Evolutionary conservation across 495 filamentous ascomycete genomes (phyloP).

Genomic region (Penicillium robsamsonii): DNA sequence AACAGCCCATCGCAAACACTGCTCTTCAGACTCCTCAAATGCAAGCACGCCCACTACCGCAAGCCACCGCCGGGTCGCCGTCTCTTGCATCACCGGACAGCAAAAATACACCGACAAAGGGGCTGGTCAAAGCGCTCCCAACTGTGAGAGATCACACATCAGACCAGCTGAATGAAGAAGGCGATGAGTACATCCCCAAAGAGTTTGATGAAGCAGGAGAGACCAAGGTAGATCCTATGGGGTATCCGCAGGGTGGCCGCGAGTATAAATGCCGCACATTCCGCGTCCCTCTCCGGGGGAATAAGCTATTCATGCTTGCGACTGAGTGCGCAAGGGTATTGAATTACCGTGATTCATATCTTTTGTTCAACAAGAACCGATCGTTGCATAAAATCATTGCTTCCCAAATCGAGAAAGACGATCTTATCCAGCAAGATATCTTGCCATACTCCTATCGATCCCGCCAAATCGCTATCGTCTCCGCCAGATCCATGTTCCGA

Average conservation of each 20-base stretch:
- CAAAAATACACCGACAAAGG: conserved; percentile 84
- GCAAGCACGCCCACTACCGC: conserved; percentile 66
- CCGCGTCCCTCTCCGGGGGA: conserved; percentile 80
- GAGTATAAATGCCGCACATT: conserved; percentile 95
- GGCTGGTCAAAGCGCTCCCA: conserved; percentile 87
- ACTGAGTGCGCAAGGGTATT: conserved; percentile 96
- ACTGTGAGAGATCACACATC: conserved; percentile 97
- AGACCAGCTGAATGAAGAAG: conserved; percentile 85
- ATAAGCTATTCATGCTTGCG: conserved; percentile 97
- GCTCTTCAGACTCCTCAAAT: conserved; percentile 76
- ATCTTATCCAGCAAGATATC: conserved; percentile 91
- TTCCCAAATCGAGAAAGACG: conserved; percentile 92
- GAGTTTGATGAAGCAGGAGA: conserved; percentile 91
- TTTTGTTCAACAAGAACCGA: conserved; percentile 98
- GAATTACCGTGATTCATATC: conserved; percentile 93
- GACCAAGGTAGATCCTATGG: conserved; percentile 83
- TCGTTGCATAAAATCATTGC: conserved; percentile 98
- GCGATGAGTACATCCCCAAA: conserved; percentile 94
- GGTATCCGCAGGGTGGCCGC: conserved; percentile 74
- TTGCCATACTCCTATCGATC: conserved; percentile 97
- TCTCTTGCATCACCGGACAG: conserved; percentile 68
- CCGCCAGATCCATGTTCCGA: conserved; percentile 97
- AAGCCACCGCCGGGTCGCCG: conserved; percentile 53
- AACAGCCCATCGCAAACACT: conserved; percentile 50
- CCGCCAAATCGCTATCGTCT: conserved; percentile 97